These are phyloP conservation scores for Zoysia pacifica DNA, from an alignment of 176 grass and related monocot species.

Conservation along the genomic window DNA sequence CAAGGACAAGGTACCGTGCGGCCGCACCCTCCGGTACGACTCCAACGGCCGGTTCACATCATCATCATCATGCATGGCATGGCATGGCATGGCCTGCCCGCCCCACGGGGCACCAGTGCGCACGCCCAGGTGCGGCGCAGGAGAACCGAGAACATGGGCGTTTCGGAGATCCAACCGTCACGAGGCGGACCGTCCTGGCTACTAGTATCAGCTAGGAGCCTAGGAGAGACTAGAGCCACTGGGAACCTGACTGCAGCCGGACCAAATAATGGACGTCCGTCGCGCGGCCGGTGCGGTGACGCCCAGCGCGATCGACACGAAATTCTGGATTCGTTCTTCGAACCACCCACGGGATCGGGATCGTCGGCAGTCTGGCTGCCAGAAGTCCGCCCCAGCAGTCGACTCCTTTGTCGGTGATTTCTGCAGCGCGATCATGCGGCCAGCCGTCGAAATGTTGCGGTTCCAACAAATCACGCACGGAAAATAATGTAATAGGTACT, in stretches of 20 bases:
- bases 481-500: too few relatives aligned
- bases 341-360: background rate
- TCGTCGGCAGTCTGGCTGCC: too few relatives aligned
- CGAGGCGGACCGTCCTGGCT: background rate
- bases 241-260: background rate
- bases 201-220: background rate
- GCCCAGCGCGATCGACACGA: background rate
- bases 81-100: too few relatives aligned
- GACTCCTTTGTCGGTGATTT: too few relatives aligned
- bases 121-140: slow-evolving; percentile 6
- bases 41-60: background rate
- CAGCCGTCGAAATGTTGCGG: too few relatives aligned
- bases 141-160: slow-evolving; percentile 26
- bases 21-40: background rate
- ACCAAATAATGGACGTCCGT: background rate
- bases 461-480: too few relatives aligned
- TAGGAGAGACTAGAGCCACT: too few relatives aligned
- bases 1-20: background rate
- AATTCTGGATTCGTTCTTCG: background rate
- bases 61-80: background rate
- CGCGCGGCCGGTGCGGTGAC: too few relatives aligned
- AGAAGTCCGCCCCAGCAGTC: too few relatives aligned
- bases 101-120: background rate
- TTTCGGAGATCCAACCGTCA: background rate
- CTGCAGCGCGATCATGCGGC: too few relatives aligned